phyloP scores from a whole-genome alignment of 495 filamentous ascomycete species.

The Penicillium parvum region DNA sequence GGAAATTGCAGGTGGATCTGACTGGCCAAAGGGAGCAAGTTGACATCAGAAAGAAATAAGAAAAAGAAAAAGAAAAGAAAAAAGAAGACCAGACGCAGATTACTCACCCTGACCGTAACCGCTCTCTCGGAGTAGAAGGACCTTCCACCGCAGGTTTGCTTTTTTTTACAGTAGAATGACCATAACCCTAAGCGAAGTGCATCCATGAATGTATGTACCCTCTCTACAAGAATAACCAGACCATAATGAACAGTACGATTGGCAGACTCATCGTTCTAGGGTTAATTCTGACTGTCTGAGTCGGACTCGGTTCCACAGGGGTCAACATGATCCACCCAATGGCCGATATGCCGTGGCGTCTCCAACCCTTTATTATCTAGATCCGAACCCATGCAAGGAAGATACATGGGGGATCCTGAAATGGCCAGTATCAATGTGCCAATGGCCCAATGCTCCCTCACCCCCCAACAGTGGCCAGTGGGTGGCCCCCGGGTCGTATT shows the following conservation, averaged over 20 bases:
- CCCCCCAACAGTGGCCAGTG: constrained; percentile 11
- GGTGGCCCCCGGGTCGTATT: constrained; percentile 6
- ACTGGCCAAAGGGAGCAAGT: background rate
- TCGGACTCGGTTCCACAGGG: constrained; percentile 27
- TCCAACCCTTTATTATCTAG: constrained; percentile 21
- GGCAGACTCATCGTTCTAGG: too few species aligned
- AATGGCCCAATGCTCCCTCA: too few species aligned
- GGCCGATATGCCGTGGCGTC: constrained; percentile 12
- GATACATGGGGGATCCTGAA: constrained; percentile 23
- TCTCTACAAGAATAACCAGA: too few species aligned
- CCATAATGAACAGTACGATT: too few species aligned
- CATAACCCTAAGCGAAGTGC: too few species aligned
- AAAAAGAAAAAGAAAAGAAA: constrained; percentile 1
- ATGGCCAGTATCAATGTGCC: constrained; percentile 6
- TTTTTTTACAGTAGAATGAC: constrained; percentile 1
- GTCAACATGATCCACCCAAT: constrained; percentile 19
- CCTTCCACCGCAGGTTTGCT: constrained; percentile 4
- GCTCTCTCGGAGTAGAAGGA: background rate
- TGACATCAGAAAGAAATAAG: background rate
- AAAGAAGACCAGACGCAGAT: background rate
- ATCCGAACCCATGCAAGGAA: constrained; percentile 31
- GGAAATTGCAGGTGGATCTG: constrained; percentile 12
- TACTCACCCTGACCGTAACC: too few species aligned
- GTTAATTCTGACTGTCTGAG: constrained; percentile 1
- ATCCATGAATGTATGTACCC: too few species aligned